Conservation (phyloP, 768 basidiomycete species). For the Gymnopilus dilepis region DNA sequence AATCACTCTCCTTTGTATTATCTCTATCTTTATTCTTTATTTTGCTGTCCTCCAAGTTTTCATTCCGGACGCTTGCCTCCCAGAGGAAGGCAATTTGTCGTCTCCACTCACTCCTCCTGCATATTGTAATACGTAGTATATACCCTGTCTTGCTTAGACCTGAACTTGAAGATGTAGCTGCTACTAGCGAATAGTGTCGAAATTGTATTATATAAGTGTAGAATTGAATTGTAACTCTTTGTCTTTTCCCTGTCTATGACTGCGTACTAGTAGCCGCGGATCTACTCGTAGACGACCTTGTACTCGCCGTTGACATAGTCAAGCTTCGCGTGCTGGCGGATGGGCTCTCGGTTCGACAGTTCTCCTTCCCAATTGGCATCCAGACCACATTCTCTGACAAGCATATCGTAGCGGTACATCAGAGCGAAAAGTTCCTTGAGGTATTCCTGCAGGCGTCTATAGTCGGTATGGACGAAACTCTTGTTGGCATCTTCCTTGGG, state of each 20-base stretch:
- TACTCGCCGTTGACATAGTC: background rate
- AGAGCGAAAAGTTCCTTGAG: slow-evolving; percentile 40
- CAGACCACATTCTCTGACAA: slow-evolving; percentile 40
- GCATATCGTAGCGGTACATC: slow-evolving; percentile 43
- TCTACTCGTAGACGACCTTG: background rate
- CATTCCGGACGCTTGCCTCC: background rate
- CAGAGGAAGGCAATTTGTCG: background rate
- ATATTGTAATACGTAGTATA: background rate
- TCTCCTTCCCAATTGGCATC: slow-evolving; percentile 36
- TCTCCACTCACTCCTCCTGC: background rate
- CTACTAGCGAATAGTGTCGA: background rate
- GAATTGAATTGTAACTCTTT: background rate
- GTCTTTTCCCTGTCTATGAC: background rate
- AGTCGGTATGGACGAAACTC: slow-evolving; percentile 26
- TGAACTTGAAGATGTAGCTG: background rate
- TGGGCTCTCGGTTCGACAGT: slow-evolving; percentile 18
- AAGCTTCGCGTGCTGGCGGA: slow-evolving; percentile 1
- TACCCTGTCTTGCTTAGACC: background rate
- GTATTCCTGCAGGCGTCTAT: slow-evolving; percentile 34
- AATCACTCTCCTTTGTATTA: background rate
- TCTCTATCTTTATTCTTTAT: background rate
- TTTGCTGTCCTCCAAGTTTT: no score
- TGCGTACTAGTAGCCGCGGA: no score
- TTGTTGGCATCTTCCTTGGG: background rate
- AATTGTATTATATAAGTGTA: background rate